Evolutionary conservation across 192 early-diverging fungal species (phyloP).

Genomic region (Backusella circina): DNA sequence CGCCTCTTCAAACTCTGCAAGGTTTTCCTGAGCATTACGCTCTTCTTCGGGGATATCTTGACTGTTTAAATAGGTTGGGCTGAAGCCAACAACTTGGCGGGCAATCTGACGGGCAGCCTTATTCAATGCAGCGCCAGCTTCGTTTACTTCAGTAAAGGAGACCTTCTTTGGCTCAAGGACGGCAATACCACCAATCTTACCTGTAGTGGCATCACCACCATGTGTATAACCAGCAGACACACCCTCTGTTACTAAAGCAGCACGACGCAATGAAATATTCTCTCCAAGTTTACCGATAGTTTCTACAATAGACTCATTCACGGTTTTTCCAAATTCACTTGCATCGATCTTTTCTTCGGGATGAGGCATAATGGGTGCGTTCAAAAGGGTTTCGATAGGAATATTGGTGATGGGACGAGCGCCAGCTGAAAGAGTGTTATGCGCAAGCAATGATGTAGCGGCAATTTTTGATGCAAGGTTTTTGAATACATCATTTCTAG

Average conservation of each 20-base stretch:
- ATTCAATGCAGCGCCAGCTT: constrained; percentile 31
- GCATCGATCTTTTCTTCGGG: constrained; percentile 16
- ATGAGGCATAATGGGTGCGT: constrained; percentile 53
- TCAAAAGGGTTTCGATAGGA: constrained; percentile 31
- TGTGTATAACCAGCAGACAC: constrained; percentile 68
- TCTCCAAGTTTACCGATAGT: constrained; percentile 86
- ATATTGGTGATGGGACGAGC: constrained; percentile 36
- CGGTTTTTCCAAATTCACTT: constrained; percentile 32
- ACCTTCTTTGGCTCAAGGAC: constrained; percentile 46
- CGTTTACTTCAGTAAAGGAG: constrained; percentile 14
- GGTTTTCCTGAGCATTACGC: constrained; percentile 39
- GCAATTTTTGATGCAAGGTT: constrained; percentile 62
- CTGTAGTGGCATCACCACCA: constrained; percentile 58
- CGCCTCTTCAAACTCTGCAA: constrained; percentile 42
- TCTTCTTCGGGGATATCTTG: constrained; percentile 39
- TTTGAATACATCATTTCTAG: constrained; percentile 75
- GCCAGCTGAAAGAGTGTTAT: constrained; percentile 19
- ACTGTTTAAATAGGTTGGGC: constrained; percentile 53
- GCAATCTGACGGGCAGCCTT: constrained; percentile 72
- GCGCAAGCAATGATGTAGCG: constrained; percentile 47
- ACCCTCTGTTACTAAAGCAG: constrained; percentile 38
- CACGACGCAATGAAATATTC: constrained; percentile 81
- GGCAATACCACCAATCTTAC: constrained; percentile 79
- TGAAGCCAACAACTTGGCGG: constrained; percentile 85
- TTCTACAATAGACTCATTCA: constrained; percentile 66